Percentiles rank a stretch among this genome's conserved stretches.
phyloP scores from a whole-genome alignment of 768 basidiomycete genomes.

The Lentinula sp. region DNA sequence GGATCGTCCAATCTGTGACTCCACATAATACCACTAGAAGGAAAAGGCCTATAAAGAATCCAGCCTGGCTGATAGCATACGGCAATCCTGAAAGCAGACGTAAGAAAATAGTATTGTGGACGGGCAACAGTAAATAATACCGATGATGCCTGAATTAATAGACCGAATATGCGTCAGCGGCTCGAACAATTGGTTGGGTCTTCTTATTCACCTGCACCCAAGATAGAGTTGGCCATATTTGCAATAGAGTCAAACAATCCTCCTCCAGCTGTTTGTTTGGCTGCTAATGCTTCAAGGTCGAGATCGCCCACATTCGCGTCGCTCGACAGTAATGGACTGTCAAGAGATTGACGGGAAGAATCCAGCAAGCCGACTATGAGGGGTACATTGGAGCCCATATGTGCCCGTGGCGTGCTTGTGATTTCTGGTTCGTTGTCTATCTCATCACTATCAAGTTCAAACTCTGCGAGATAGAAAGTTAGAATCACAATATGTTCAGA shows the following conservation, averaged over 20 bases:
- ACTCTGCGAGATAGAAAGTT: constrained; percentile 44
- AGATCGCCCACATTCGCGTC: constrained; percentile 29
- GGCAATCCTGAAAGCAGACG: constrained; percentile 60
- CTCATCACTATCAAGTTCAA: constrained; percentile 79
- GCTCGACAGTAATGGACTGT: constrained; percentile 46
- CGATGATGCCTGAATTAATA: constrained; percentile 56
- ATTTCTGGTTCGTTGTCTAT: constrained; percentile 46
- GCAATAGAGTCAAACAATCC: constrained; percentile 75
- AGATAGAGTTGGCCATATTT: constrained; percentile 94
- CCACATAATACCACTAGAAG: constrained; percentile 74
- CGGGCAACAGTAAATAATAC: constrained; percentile 28
- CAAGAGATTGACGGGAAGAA: constrained; percentile 52
- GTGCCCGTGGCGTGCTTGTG: constrained; percentile 22
- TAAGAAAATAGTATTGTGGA: constrained; percentile 8
- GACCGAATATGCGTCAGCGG: constrained; percentile 10
- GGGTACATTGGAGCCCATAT: constrained; percentile 56
- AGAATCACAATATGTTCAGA: constrained; percentile 3
- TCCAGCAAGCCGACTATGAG: constrained; percentile 78
- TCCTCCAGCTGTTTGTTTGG: constrained; percentile 62
- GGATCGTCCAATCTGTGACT: constrained; percentile 97
- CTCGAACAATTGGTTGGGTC: not conserved
- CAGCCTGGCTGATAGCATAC: constrained; percentile 91
- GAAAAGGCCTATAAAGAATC: constrained; percentile 83
- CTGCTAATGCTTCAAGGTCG: constrained; percentile 68
- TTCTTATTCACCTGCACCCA: constrained; percentile 71